A percentile compares a stretch with the other conserved stretches of the same genome.
Conservation (phyloP, 148 eudicot genomes). For the Oxyria digyna region DNA sequence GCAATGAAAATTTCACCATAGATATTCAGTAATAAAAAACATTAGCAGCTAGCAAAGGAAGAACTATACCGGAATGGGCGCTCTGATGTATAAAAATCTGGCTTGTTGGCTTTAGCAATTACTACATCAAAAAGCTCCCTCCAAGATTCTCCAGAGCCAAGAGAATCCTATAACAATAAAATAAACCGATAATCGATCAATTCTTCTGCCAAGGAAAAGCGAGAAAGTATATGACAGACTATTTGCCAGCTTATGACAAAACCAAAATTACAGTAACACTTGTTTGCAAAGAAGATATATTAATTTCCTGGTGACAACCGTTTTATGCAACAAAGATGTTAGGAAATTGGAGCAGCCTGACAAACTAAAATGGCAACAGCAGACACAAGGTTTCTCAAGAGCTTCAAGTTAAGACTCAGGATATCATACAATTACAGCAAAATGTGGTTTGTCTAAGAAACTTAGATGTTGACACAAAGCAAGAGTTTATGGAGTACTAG, state of each 20-base stretch:
- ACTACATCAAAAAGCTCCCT: slow-evolving; percentile 98
- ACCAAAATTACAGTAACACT: not conserved
- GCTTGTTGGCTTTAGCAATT: slow-evolving; percentile 97
- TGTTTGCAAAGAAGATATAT: not conserved
- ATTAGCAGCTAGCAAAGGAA: slow-evolving; percentile 1
- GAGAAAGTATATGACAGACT: not conserved
- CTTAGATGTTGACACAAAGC: not conserved
- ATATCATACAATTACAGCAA: not conserved
- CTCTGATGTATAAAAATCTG: slow-evolving; percentile 92
- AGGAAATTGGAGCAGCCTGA: not conserved
- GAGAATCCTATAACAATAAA: slow-evolving; percentile 38
- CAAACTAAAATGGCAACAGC: not conserved
- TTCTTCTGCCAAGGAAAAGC: not conserved
- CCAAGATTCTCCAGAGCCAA: slow-evolving; percentile 79
- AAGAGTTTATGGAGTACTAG: not conserved
- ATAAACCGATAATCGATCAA: not conserved
- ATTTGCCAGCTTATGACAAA: not conserved
- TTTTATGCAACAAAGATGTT: not conserved
- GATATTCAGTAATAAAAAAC: not conserved
- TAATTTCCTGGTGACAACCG: not conserved
- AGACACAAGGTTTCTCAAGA: not conserved
- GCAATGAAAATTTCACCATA: not conserved
- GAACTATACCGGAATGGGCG: slow-evolving; percentile 72
- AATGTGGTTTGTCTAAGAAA: not conserved
- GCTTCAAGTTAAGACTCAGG: not conserved